Percentiles rank a stretch among this genome's conserved stretches.
Evolutionary conservation across 2,329 filamentous ascomycete species (phyloP).

Genomic region (Colletotrichum costaricense): DNA sequence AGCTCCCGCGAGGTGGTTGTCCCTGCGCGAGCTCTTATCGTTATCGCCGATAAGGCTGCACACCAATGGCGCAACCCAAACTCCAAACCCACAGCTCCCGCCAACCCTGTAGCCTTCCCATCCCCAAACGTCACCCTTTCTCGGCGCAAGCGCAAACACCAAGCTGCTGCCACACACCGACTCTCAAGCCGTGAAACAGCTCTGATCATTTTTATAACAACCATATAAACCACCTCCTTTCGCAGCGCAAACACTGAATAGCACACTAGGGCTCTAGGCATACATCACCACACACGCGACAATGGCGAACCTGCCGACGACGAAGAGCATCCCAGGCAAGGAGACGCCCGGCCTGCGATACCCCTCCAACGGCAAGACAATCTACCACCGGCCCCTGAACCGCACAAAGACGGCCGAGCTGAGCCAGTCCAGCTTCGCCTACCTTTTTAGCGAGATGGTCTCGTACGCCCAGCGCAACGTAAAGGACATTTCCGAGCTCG

Average conservation of each 20-base stretch:
- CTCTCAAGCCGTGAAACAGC: not conserved
- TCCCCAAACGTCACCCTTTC: slow-evolving; percentile 16
- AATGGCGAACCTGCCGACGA: slow-evolving; percentile 65
- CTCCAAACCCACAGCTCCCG: not conserved
- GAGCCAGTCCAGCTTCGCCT: slow-evolving; percentile 94
- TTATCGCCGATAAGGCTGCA: slow-evolving; percentile 33
- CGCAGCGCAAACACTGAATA: not conserved
- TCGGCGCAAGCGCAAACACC: slow-evolving; percentile 2
- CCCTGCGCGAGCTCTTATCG: slow-evolving; percentile 26
- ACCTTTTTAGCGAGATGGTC: slow-evolving; percentile 97
- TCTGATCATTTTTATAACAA: not conserved
- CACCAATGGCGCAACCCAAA: not conserved
- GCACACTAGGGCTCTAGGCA: too few relatives aligned
- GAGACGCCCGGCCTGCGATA: slow-evolving; percentile 79
- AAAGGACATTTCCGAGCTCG: slow-evolving; percentile 91
- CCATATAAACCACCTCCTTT: not conserved
- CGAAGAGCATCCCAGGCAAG: slow-evolving; percentile 55
- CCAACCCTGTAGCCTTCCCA: slow-evolving; percentile 4
- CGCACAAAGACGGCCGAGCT: slow-evolving; percentile 88
- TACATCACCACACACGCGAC: slow-evolving; percentile 9
- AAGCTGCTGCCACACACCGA: not conserved
- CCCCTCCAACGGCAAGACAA: slow-evolving; percentile 94
- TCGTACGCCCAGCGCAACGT: slow-evolving; percentile 92
- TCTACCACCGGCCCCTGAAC: slow-evolving; percentile 96
- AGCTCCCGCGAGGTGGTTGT: not conserved